Base-by-base conservation (phyloP, 768 basidiomycete genomes). In the Polyporus arcularius region DNA sequence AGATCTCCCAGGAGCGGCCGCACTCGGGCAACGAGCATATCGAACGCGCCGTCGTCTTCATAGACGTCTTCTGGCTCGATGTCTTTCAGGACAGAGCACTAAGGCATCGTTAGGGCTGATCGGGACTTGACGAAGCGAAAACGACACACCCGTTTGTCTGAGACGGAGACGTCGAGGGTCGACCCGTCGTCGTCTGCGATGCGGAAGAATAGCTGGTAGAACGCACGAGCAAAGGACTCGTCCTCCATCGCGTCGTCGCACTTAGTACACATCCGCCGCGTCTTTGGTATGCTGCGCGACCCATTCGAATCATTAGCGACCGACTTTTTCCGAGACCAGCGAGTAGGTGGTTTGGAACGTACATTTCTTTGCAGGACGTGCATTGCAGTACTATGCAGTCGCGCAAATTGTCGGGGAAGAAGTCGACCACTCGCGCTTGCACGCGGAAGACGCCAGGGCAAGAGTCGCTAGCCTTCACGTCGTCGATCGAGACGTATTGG, bases 241-340 rank as follows among this genome's bases (percentile, higher is more conserved):
- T 80, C 81, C 52, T 83, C 79, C 66, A 79, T 76, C 66, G 58
- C 68, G 42, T 87, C 84, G 52, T 75, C 74, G 67, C 89, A 90
- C 12, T 70, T 68, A 5, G 78, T 68, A 65, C 88, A 90, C 11
- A 63, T 57, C 18, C 61, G 74, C 35, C 74, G 76, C 3, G 64
- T 73, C 26, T 68, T 66, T 0, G 79, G 77, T 26, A 86, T 73
- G 38, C 88, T 89, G 54, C 15, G 2, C 14, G 42, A 6, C 11
- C 35, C 15, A 40, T 39, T n/a, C 7, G 15, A 50, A 28, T 35
- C 18, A 45, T 30, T 1, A 47, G 56, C 15, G 9, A 49, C 12
- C 18, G 16, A 16, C 21, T 9, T 3, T 32, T 47, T 38, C 15
- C 11, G 30, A 14, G 32, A n/a, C 2, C 16, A 28, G 41, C 38